These are phyloP conservation scores for Aspergillus costaricaensis DNA, from an alignment of 2,329 filamentous ascomycete genomes.

Conservation along the genomic window DNA sequence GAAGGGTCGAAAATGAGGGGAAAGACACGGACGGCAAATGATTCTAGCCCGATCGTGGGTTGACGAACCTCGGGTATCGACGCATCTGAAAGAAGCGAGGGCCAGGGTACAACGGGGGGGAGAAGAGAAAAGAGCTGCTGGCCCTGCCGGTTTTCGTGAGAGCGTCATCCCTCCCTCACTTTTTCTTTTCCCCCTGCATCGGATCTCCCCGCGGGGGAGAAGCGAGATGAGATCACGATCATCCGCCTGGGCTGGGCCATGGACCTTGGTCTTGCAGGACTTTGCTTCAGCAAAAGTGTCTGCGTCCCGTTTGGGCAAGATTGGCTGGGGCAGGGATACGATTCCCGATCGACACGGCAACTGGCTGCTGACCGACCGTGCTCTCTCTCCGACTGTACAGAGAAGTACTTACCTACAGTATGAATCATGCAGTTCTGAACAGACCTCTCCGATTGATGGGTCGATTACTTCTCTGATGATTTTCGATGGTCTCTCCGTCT, in stretches of 20 bases:
- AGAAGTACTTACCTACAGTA: too few relatives aligned
- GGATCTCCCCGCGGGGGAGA: slow-evolving; percentile 31
- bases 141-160: slow-evolving; percentile 14
- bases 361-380: slow-evolving; percentile 7
- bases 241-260: slow-evolving; percentile 13
- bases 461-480: too few relatives aligned
- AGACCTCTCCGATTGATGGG: too few relatives aligned
- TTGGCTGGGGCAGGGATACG: slow-evolving; percentile 20
- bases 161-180: background rate
- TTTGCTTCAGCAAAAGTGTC: background rate
- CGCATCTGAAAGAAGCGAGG: background rate
- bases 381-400: slow-evolving; percentile 4
- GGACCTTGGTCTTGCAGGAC: slow-evolving; percentile 1
- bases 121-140: background rate
- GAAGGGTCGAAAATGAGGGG: slow-evolving; percentile 13
- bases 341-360: slow-evolving; percentile 22
- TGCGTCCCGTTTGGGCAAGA: slow-evolving; percentile 4
- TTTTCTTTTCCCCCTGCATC: slow-evolving; percentile 17
- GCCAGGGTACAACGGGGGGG: too few relatives aligned
- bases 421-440: too few relatives aligned
- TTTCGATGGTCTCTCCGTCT: too few relatives aligned
- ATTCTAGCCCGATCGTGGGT: slow-evolving; percentile 11
- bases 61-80: slow-evolving; percentile 23
- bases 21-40: slow-evolving; percentile 11
- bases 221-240: slow-evolving; percentile 23